phyloP scores from a whole-genome alignment of 208 protist genomes.

The Trypanosoma avium region DNA sequence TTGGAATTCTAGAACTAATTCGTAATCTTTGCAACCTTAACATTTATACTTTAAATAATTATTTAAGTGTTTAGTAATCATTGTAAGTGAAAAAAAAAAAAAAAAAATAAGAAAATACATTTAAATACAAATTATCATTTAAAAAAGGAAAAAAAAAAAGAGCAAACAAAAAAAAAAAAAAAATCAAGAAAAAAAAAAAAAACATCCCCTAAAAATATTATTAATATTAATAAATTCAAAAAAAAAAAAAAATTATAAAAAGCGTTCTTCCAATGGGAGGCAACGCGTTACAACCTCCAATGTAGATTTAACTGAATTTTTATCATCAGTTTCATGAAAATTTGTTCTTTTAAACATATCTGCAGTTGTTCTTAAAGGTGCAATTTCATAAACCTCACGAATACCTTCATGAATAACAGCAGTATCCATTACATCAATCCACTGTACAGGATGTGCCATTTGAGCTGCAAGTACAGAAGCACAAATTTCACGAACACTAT shows the following conservation, averaged over 20 bases:
- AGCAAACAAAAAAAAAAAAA: not conserved
- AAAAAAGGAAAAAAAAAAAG: not conserved
- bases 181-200: not conserved
- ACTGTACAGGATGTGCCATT: constrained; percentile 77
- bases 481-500: constrained; percentile 69
- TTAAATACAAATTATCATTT: not conserved
- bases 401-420: constrained; percentile 47
- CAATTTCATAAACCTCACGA: constrained; percentile 53
- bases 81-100: constrained; percentile 10
- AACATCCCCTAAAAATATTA: not conserved
- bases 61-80: constrained; percentile 13
- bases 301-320: not conserved
- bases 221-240: not conserved
- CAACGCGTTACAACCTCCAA: constrained; percentile 25
- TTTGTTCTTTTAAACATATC: constrained; percentile 74
- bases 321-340: constrained; percentile 29
- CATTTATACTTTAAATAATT: constrained; percentile 26
- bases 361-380: constrained; percentile 54
- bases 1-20: constrained; percentile 10
- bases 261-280: constrained; percentile 26
- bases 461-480: constrained; percentile 76
- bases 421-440: constrained; percentile 77
- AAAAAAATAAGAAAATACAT: constrained; percentile 20
- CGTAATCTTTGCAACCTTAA: constrained; percentile 7
- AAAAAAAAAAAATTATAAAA: too few relatives aligned